phyloP scores from a whole-genome alignment of 495 filamentous ascomycete species.

The Hyaloscypha variabilis region DNA sequence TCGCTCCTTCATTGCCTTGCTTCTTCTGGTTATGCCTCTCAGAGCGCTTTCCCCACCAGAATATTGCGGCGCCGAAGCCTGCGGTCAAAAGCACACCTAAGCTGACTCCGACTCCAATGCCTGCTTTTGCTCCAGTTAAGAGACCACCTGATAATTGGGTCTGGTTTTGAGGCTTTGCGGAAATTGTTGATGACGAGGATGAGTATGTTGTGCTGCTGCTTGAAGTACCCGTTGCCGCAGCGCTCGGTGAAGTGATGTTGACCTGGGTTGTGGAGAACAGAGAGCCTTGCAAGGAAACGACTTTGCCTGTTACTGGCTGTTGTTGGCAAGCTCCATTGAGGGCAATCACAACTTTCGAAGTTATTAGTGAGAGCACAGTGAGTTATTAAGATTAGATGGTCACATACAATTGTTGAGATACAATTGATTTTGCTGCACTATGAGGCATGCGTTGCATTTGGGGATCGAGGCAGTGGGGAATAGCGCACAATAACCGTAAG shows the following conservation, averaged over 20 bases:
- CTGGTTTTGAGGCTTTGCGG: too few species aligned
- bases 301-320: slow-evolving; percentile 43
- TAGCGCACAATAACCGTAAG: slow-evolving; percentile 27
- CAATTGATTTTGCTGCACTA: slow-evolving; percentile 4
- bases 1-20: too few species aligned
- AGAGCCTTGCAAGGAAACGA: slow-evolving; percentile 47
- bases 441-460: slow-evolving; percentile 27
- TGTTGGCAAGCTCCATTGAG: slow-evolving; percentile 52
- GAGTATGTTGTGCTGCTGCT: too few species aligned
- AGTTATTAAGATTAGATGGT: background rate
- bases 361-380: slow-evolving; percentile 10
- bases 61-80: too few species aligned
- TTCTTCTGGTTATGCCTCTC: too few species aligned
- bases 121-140: too few species aligned
- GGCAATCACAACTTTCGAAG: slow-evolving; percentile 42
- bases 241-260: slow-evolving; percentile 35
- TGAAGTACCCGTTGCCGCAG: too few species aligned
- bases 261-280: slow-evolving; percentile 45
- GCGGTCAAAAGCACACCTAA: too few species aligned
- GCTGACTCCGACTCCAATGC: too few species aligned
- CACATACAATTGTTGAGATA: slow-evolving; percentile 32
- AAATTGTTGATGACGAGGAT: too few species aligned
- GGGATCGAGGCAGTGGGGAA: background rate
- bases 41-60: too few species aligned
- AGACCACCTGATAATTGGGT: too few species aligned